Evolutionary conservation across 352 stramenopile species (phyloP), one percentile per base, ranked within the genome.

Genomic region (Pythium scleroteichum): DNA sequence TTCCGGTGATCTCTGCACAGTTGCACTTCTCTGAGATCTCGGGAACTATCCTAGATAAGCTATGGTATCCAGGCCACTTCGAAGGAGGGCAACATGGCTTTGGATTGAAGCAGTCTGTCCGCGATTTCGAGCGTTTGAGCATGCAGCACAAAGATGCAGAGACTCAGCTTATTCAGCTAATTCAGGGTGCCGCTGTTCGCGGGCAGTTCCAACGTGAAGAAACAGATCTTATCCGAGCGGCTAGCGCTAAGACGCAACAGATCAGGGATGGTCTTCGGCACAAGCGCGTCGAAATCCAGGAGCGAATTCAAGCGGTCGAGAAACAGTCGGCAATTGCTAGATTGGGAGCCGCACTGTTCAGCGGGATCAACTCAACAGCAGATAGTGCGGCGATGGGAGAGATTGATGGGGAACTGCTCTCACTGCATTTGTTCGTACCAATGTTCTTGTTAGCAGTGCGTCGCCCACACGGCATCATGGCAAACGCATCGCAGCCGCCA

Each of bases 171-270:
- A 78, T 64, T 1, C 73, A 76, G 22, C 51, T 79, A 9, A 56
- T 82, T 3, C 78, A 87, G 53, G 63, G 68, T 24, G 72, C 74
- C 3, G 76, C 64, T 8, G 72, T 72, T 13, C 57, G 66, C 6
- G 78, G 74, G 4, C 69, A 85, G 0, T 84, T 88, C 26, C 68
- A 83, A n/a, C 19, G 70, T 4, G 16, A 71, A 4, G 68, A 82
- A 46, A 88, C 69, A 0, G 52, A 79, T 17, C 17, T 42, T 16
- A 59, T 90, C 0, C 68, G 67, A 1, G 63, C 70, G 2, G 45
- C 69, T 3, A 56, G 78, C 16, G 63, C 35, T 16, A 57, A 41
- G 2, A 71, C 58, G 13, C 68, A 74, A 17, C 66, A 82, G 41
- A n/a, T 66, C 1, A 76, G 75, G 0, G 40, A 60, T 7, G n/a